Base-by-base conservation (phyloP, 352 stramenopile genomes). In the Phytophthora meadii region DNA sequence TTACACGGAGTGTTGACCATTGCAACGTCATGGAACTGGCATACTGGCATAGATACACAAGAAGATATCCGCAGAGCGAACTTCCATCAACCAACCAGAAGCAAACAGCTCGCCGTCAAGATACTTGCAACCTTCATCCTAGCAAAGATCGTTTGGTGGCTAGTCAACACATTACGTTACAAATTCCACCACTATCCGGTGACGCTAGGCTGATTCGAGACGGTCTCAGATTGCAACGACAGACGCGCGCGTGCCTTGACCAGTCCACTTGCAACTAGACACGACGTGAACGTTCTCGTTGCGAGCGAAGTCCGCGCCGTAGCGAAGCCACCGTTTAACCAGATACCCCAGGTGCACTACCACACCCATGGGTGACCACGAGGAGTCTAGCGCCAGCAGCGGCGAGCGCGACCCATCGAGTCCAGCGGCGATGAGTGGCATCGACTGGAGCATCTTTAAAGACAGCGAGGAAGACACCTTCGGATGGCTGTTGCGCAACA, bases 391-490 rank as follows among this genome's bases (percentile, higher is more conserved):
- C 32, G 12, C 51, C 28, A 50, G 47, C 15, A 50, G 53, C n/a
- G 17, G 24, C 36, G 36, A 63, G 17, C 44, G 49, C 14, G 61
- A 61, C 41, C 17, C 44, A 17, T 64, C 63, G 10, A 76, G 39
- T 34, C 52, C 51, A 11, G 37, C 64, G 39, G 40, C 61, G 52
- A 68, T 72, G 63, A 86, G 81, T 54, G 72, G 81, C 62, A 84
- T 88, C 51, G 81, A 90, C 65, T 90, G 79, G 79, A 84, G 72
- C 64, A 85, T 90, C 54, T 90, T 90, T 63, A 80, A 81, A 42
- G 81, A 90, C 65, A 62, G 70, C 56, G 77, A 88, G 45, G 79
- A 88, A 40, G 76, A 85, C 54, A 55, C 79, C 14, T 88, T 90
- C 60, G 65, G 73, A 6, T 90, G 81, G 81, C 72, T 90, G 5